Evolutionary conservation across 371 early-diverging fungal species (phyloP).

Genomic region (Mucor velutinosus): DNA sequence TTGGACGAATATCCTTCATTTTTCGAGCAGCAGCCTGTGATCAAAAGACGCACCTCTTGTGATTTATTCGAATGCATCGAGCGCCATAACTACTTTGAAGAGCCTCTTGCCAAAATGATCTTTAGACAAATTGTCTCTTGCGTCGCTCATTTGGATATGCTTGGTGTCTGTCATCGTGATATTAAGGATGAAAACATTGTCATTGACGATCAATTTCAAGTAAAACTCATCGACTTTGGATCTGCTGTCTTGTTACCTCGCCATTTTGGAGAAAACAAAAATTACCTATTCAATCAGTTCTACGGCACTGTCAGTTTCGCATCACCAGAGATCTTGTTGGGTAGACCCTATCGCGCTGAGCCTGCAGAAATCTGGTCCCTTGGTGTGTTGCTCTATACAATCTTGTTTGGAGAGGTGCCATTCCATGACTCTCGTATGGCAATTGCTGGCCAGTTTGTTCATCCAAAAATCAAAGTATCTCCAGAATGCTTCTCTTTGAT

Average conservation of each 20-base stretch:
- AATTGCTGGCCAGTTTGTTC: slow-evolving; percentile 44
- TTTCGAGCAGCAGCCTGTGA: slow-evolving; percentile 17
- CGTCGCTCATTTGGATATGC: slow-evolving; percentile 61
- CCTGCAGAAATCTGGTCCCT: slow-evolving; percentile 84
- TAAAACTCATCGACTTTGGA: slow-evolving; percentile 85
- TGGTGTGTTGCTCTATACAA: slow-evolving; percentile 76
- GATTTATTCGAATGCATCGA: slow-evolving; percentile 87
- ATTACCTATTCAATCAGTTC: slow-evolving; percentile 57
- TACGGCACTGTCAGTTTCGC: slow-evolving; percentile 71
- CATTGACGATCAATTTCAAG: slow-evolving; percentile 67
- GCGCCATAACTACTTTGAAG: slow-evolving; percentile 64
- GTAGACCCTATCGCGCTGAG: slow-evolving; percentile 71
- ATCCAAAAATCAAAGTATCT: slow-evolving; percentile 48
- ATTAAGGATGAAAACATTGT: slow-evolving; percentile 82
- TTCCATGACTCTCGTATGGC: slow-evolving; percentile 62
- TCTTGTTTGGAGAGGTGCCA: slow-evolving; percentile 75
- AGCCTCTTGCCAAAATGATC: slow-evolving; percentile 59
- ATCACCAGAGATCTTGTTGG: slow-evolving; percentile 80
- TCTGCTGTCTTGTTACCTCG: slow-evolving; percentile 64
- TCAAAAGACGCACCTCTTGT: slow-evolving; percentile 58
- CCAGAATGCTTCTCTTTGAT: slow-evolving; percentile 60
- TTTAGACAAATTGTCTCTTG: slow-evolving; percentile 75
- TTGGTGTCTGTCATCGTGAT: slow-evolving; percentile 64
- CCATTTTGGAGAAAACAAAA: slow-evolving; percentile 40
- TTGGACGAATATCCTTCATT: slow-evolving; percentile 16